Base-by-base conservation (phyloP, 2,329 filamentous ascomycete genomes). In the Madurella fahalii region DNA sequence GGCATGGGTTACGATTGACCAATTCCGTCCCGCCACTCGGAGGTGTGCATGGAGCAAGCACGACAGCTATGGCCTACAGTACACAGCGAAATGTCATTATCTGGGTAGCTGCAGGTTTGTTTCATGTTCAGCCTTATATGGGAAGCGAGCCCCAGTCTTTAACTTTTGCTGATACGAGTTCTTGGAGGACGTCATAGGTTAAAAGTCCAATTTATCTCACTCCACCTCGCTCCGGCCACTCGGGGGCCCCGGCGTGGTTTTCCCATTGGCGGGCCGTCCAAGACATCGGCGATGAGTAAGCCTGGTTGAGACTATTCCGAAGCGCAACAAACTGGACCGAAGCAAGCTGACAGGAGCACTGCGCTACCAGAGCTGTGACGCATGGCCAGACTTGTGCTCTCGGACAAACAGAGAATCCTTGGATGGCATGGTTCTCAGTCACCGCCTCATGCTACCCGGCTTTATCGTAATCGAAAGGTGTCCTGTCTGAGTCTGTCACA, bases 91-190 rank as follows among this genome's bases (percentile, higher is more conserved):
- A 25, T n/a, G n/a, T 25, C 25, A 7, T 34, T 37, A 11, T 7
- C 31, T 34, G 34, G 4, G 34, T 4, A 12, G 34, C 34, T 37
- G 34, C 34, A 9, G 4, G 20, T 37, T 42, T 51, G 55, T 54
- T 57, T 58, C 56, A 56, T 51, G 25, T 56, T 58, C 56, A 58
- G 56, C 53, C 56, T 53, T 50, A 37, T 37, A 37, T 12, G 34
- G 2, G 11, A 7, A 11, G 34, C 34, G 31, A 37, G 43, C 42
- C 42, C 47, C 40, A 34, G 34, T 42, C 37, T n/a, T n/a, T 16
- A 5, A 4, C 47, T 25, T 25, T 49, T 53, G 50, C 43, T 13
- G 34, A 58, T 52, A 58, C 56, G 53, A 58, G 56, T 47, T 58
- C 42, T 52, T 25, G 37, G 8, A 44, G 52, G 48, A 51, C 53